Evolutionary conservation across 768 basidiomycete species (phyloP), one percentile per base, ranked within the genome.

Genomic region (Pleurotus eryngii): DNA sequence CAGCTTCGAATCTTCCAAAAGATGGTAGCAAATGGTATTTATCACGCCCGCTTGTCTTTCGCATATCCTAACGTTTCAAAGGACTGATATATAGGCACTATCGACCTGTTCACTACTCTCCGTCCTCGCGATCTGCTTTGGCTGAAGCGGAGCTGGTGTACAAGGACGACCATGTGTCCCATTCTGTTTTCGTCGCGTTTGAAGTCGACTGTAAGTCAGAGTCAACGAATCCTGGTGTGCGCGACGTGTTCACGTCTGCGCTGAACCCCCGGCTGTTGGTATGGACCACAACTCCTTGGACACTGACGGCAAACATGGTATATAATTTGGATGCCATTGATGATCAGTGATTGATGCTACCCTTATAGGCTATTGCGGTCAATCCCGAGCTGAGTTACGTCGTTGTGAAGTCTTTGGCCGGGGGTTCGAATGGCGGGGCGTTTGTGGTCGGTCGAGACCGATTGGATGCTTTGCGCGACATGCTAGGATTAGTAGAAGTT

Each of bases 261-360:
- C 61, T 66, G 11, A 68, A 70, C 2, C 70, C 87, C 9, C 77
- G 79, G 26, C 63, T 97, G 8, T 74, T 94, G 15, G 89, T 96
- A 3, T 99, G 96, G 96, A 98, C 96, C 2, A 98, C 96, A 3
- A 98, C 96, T 0, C 92, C 96, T 1, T 99, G 96, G 96, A 98
- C 93, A 3, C 73, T 98, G 47, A 93, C 91, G 4, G 92, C 93
- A 1, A 98, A 99, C 66, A 93, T 95, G 90, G 95, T 94, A 62
- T 14, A 24, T 50, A 5, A n/a, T 27, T 45, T n/a, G 14, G 11
- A 42, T 80, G 45, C 11, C 59, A 5, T 20, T 60, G 57, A 35
- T 17, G 46, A 17, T 22, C n/a, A 5, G 14, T 39, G 39, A 43
- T 45, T 43, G 30, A 7, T 42, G 27, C n/a, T 22, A 17, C 30